phyloP scores from a whole-genome alignment of 2,329 filamentous ascomycete genomes.

The Sporothrix pseudoabietina region DNA sequence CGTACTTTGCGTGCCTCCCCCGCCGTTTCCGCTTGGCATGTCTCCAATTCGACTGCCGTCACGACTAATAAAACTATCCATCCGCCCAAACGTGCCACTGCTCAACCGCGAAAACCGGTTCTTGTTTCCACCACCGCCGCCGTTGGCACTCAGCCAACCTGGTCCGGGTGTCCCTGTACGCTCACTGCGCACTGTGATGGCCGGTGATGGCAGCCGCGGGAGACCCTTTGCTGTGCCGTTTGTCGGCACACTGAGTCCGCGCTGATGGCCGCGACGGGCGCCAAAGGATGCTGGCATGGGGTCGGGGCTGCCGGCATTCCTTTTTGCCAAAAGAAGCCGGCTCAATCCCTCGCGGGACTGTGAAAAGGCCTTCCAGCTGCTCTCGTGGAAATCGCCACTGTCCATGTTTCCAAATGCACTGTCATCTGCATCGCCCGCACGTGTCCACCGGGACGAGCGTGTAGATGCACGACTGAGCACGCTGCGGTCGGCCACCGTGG shows the following conservation, averaged over 20 bases:
- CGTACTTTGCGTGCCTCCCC: background rate
- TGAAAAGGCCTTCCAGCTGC: constrained; percentile 33
- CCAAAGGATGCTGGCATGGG: background rate
- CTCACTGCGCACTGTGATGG: constrained; percentile 10
- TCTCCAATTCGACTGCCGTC: background rate
- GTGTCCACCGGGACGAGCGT: constrained; percentile 34
- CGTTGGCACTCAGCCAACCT: constrained; percentile 7
- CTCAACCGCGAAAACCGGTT: constrained; percentile 32
- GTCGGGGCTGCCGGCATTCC: background rate
- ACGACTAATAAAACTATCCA: constrained; percentile 26
- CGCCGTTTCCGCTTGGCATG: background rate
- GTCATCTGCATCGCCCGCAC: constrained; percentile 24
- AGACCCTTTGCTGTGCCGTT: background rate
- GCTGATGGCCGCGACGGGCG: constrained; percentile 1
- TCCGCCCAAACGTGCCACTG: constrained; percentile 33
- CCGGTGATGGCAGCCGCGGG: constrained; percentile 12
- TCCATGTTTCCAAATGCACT: constrained; percentile 17
- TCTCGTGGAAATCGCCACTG: constrained; percentile 8
- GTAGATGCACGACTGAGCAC: constrained; percentile 26
- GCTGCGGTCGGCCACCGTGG: constrained; percentile 9
- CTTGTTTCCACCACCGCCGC: background rate
- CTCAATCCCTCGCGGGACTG: constrained; percentile 26
- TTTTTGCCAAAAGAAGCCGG: constrained; percentile 5
- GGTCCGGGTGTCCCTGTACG: constrained; percentile 7
- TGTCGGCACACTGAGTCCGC: constrained; percentile 19